Evolutionary conservation across 1,284 basidiomycete genomes (phyloP), one percentile per base, ranked within the genome.

Genomic region (Puccinia brachypodii): DNA sequence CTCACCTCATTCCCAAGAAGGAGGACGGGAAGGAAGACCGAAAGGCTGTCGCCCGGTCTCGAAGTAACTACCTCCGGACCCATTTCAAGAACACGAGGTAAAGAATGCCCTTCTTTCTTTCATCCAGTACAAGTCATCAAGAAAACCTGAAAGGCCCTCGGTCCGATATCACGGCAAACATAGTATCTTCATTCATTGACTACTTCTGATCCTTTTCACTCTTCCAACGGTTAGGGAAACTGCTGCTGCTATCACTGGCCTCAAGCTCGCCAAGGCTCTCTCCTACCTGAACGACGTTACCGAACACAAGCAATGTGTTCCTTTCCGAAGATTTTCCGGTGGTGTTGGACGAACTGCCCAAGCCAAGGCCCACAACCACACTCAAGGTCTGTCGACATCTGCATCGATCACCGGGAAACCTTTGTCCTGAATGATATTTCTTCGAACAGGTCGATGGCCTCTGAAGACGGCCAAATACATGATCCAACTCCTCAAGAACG

Each of bases 1-100:
- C 78, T 16, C 78, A 81, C 58, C 56, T 81, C 2, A 81, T 81
- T 60, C 78, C 78, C 11, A 81, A 81, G 71, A 74, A 74, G 69
- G 71, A 73, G 60, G 78, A 81, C 31, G 78, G 78, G 13, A 81
- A 81, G 16, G 78, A 81, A 80, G 76, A 82, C 53, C 76, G 76
- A 47, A 82, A 80, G 68, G 82, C 76, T 31, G 76, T 93, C 88
- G 92, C 95, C 86, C 92, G 91, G 87, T 93, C 96, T 83, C 93
- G 94, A 87, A 96, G 96, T 86, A 93, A 96, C 89, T 97, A 98
- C 90, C 92, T 98, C 87, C 94, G 96, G 85, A 97, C 96, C 83
- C 97, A 99, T 90, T 99, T 98, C 92, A 99, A 99, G 93, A 99
- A 99, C 92, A 98, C 98, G 92, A 93, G 96, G 85, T 95, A 64